Evolutionary conservation across 2,329 filamentous ascomycete genomes (phyloP), one percentile per base, ranked within the genome.

Genomic region (Aphanoascus verrucosus): DNA sequence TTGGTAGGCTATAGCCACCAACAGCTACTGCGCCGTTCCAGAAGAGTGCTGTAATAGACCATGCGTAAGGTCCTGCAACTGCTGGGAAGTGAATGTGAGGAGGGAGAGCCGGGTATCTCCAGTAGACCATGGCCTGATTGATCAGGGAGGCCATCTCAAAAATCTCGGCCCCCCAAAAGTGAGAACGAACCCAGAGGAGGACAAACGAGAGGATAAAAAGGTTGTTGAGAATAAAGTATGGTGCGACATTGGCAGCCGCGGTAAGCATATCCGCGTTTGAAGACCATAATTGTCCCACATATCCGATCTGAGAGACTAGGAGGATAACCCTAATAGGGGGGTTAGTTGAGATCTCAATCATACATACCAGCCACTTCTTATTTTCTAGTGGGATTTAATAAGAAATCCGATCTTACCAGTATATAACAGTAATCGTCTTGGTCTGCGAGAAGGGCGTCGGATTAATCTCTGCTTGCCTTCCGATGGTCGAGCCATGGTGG

Each of bases 1-100:
- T 84, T 1, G 84, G 76, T 3, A 88, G 68, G 55, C 74, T 78
- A 54, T 83, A 72, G 6, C 82, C 77, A 64, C 87, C 76, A n/a
- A 91, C 80, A 65, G 86, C 86, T 46, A 90, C 83, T 17, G 89
- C 88, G 7, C 89, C 89, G 61, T 88, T 87, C 87, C 88, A 94
- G 75, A 90, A 91, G 51, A 95, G 77, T 31, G 86, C 85, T 12
- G 91, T 82, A 64, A 93, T 86, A 12, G 85, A 89, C 86, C 88
- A 95, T 1, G 85, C 86, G 60, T 94, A 75, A 5, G 89, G 89
- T 0, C 83, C 86, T 14, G 85, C 84, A 19, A 89, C 81, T 43
- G 83, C 82, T 5, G 87, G 81, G 9, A 83, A 73, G 69, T 94
- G 88, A 61, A 94, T 86, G 63, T 86, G 81, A 56, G 82, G 77